phyloP scores from a whole-genome alignment of 2,329 filamentous ascomycete genomes.

The Fusarium secorum region DNA sequence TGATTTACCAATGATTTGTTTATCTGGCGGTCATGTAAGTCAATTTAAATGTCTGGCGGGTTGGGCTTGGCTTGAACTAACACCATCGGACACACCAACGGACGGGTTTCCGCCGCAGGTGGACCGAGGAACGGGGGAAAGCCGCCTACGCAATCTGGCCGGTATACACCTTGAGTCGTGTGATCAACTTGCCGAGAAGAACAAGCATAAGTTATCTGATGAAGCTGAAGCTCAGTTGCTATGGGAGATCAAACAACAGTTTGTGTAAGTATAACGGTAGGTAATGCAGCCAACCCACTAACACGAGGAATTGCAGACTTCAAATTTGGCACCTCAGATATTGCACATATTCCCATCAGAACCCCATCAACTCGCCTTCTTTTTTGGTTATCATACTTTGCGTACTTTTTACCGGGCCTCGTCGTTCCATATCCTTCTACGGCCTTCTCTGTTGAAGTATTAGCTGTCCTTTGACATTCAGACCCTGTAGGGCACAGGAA shows the following conservation, averaged over 20 bases:
- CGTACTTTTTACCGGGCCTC: fast-evolving
- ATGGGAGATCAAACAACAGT: background rate
- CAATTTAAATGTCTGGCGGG: background rate
- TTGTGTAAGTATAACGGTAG: background rate
- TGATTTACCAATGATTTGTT: background rate
- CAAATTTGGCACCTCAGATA: background rate
- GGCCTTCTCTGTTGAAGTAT: background rate
- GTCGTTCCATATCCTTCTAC: background rate
- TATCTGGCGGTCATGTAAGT: background rate
- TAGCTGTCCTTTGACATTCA: background rate
- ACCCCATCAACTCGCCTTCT: background rate
- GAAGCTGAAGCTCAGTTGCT: background rate
- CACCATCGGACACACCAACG: background rate
- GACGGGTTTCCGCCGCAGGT: background rate
- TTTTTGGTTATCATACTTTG: background rate
- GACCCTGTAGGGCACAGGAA: background rate
- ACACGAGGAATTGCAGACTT: background rate
- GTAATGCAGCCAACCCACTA: background rate
- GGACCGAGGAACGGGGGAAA: background rate
- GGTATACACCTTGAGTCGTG: background rate
- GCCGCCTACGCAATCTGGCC: background rate
- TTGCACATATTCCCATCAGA: background rate
- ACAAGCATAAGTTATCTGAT: background rate
- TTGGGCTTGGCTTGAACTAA: background rate
- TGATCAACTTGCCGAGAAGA: no score